These are phyloP conservation scores for Aspergillus texensis DNA, from an alignment of 2,329 filamentous ascomycete species.

Conservation along the genomic window DNA sequence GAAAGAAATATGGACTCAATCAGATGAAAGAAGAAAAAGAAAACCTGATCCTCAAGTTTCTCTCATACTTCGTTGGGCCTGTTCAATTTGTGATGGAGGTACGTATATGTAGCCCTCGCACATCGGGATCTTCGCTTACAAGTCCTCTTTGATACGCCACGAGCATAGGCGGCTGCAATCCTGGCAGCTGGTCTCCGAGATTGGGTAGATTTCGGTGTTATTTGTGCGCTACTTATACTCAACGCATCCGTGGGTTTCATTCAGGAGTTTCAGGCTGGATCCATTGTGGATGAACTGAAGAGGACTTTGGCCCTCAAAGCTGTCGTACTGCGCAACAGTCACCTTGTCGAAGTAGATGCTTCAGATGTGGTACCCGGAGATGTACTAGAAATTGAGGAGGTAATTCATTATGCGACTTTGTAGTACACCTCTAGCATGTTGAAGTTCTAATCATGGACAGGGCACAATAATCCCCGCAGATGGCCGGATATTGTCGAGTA, in stretches of 20 bases:
- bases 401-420: constrained; percentile 27
- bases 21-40: constrained; percentile 91
- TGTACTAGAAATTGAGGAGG: constrained; percentile 84
- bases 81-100: constrained; percentile 96
- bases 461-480: constrained; percentile 91
- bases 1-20: constrained; percentile 79
- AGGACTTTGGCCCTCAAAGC: constrained; percentile 88
- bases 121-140: constrained; percentile 4
- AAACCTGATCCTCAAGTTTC: constrained; percentile 80
- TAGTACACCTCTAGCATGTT: background rate
- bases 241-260: constrained; percentile 86
- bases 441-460: constrained; percentile 32
- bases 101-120: constrained; percentile 35
- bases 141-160: background rate
- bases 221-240: constrained; percentile 78
- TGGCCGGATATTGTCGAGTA: constrained; percentile 80
- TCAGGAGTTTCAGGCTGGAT: constrained; percentile 87
- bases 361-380: constrained; percentile 86
- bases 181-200: constrained; percentile 82
- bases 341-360: constrained; percentile 76
- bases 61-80: constrained; percentile 80
- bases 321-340: constrained; percentile 79
- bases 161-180: constrained; percentile 66
- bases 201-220: constrained; percentile 94
- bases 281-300: constrained; percentile 87